Percentiles rank a stretch among this genome's conserved stretches.
phyloP scores from a whole-genome alignment of 75 land plant genomes.

The Cupressus sempervirens region DNA sequence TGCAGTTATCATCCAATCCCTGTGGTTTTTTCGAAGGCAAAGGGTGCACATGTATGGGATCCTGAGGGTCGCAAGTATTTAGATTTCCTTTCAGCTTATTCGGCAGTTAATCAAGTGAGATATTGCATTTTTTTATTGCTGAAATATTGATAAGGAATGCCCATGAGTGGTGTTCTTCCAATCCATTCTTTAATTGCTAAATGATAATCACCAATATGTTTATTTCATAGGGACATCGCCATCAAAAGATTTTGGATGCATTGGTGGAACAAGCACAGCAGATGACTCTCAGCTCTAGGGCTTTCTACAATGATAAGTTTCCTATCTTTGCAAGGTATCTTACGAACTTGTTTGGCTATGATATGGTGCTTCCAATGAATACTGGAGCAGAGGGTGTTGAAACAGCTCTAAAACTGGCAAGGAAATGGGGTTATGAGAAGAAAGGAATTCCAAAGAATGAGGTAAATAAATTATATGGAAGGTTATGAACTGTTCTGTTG shows the following conservation, averaged over 20 bases:
- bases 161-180: neutral
- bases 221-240: conserved; percentile 83
- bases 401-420: conserved; percentile 92
- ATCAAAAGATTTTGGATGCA: conserved; percentile 85
- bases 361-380: conserved; percentile 99
- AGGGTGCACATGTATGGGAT: conserved; percentile 88
- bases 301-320: conserved; percentile 92
- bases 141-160: neutral
- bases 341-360: conserved; percentile 83
- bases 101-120: conserved; percentile 97
- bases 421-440: conserved; percentile 98
- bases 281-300: conserved; percentile 94
- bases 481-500: conserved; percentile 9
- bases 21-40: conserved; percentile 84
- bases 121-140: neutral
- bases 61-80: conserved; percentile 95
- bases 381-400: conserved; percentile 99
- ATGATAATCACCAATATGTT: neutral
- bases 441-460: conserved; percentile 83
- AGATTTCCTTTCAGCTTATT: conserved; percentile 97
- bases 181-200: neutral
- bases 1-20: conserved; percentile 98
- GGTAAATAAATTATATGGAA: conserved; percentile 29
- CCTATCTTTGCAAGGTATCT: conserved; percentile 82
- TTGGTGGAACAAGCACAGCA: conserved; percentile 76